Percentiles rank a stretch among this genome's conserved stretches.
These are phyloP conservation scores for Penicillium simplicissimum DNA, from an alignment of 495 filamentous ascomycete species.

Conservation along the genomic window DNA sequence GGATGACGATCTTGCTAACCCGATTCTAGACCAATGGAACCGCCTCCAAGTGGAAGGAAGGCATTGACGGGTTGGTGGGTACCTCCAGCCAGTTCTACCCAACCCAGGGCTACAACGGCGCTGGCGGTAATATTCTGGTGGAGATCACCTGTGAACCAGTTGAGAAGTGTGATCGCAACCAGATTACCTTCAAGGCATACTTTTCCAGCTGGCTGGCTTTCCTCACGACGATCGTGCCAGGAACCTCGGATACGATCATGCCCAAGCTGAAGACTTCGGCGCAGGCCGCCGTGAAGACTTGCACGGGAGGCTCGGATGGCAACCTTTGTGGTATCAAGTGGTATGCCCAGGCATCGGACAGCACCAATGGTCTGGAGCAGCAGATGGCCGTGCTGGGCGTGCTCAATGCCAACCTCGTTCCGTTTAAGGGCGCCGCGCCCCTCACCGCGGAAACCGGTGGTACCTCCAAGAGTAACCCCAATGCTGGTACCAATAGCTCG, in stretches of 20 bases:
- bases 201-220: slow-evolving; percentile 69
- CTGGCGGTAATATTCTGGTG: slow-evolving; percentile 54
- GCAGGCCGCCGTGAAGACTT: slow-evolving; percentile 60
- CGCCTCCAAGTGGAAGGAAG: slow-evolving; percentile 54
- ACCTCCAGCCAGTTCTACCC: slow-evolving; percentile 55
- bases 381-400: slow-evolving; percentile 62
- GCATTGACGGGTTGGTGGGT: slow-evolving; percentile 56
- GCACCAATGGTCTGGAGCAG: slow-evolving; percentile 52
- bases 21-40: slow-evolving; percentile 38
- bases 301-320: slow-evolving; percentile 54
- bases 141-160: slow-evolving; percentile 71
- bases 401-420: slow-evolving; percentile 54
- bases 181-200: slow-evolving; percentile 75
- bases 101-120: slow-evolving; percentile 42
- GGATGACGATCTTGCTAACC: not conserved
- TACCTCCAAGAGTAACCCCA: slow-evolving; percentile 62
- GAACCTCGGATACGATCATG: slow-evolving; percentile 55
- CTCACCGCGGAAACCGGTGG: slow-evolving; percentile 61
- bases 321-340: slow-evolving; percentile 53
- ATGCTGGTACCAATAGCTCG: slow-evolving; percentile 49
- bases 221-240: slow-evolving; percentile 65
- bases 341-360: slow-evolving; percentile 49
- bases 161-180: slow-evolving; percentile 68
- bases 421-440: slow-evolving; percentile 47
- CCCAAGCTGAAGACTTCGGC: slow-evolving; percentile 58